phyloP scores from a whole-genome alignment of 768 basidiomycete genomes.

The Asterophora parasitica region DNA sequence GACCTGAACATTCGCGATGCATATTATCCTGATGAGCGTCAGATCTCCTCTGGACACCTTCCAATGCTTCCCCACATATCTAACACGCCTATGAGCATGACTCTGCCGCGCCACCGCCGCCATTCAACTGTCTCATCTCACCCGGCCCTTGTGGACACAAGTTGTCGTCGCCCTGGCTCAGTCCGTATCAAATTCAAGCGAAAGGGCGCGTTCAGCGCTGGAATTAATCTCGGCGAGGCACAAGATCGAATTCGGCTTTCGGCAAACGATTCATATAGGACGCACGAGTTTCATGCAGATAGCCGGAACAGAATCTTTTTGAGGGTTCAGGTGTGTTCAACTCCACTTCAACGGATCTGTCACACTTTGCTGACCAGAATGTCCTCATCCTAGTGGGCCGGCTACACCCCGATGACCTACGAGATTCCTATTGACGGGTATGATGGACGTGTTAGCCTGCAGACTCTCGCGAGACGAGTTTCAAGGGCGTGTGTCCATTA shows the following conservation, averaged over 20 bases:
- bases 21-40: conserved; percentile 48
- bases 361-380: background rate
- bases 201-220: conserved; percentile 60
- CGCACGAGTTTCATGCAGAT: conserved; percentile 65
- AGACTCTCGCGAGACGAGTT: conserved; percentile 64
- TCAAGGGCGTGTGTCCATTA: conserved; percentile 72
- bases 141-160: conserved; percentile 30
- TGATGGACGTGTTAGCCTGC: conserved; percentile 58
- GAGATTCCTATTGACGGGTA: conserved; percentile 70
- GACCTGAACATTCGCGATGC: conserved; percentile 43
- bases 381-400: conserved; percentile 50
- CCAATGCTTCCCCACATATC: conserved; percentile 27
- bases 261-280: conserved; percentile 55
- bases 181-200: conserved; percentile 68
- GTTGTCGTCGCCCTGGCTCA: conserved; percentile 45
- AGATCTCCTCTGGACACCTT: conserved; percentile 32
- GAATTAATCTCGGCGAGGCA: conserved; percentile 65
- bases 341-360: background rate
- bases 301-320: conserved; percentile 53
- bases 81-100: conserved; percentile 22
- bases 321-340: conserved; percentile 48
- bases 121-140: conserved; percentile 48
- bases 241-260: conserved; percentile 60
- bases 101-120: conserved; percentile 37
- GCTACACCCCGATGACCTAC: conserved; percentile 66